Evolutionary conservation across 306 rosid species (phyloP), one percentile per base, ranked within the genome.

Genomic region (Amphicarpaea edgeworthii): DNA sequence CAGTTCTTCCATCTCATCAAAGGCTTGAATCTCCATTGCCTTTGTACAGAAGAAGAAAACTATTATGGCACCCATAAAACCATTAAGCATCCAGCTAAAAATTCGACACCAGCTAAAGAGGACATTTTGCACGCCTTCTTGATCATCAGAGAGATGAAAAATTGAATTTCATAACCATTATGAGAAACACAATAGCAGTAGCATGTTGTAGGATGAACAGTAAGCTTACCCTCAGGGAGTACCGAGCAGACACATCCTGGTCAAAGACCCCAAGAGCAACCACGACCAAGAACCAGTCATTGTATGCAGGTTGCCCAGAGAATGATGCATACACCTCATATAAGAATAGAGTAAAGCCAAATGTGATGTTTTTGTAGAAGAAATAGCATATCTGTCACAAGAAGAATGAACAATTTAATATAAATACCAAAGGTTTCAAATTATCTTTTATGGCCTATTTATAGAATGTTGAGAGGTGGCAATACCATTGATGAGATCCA

Each of bases 81-180:
- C 99, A 66, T 96, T 96, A 54, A 89, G 79, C 98, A 96, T 96
- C 98, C 97, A 93, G 65, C 89, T 79, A 34, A 96, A 68, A 68
- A 96, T 91, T 59, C 99, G 90, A 19, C 83, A 76, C 99, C 99
- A 96, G 85, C 91, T 88, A 85, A 96, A 96, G 50, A 93, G 97
- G 75, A 88, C 64, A 69, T 96, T 96, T 43, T 91, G 90, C 38
- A 93, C 99, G 34, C 99, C 99, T 95, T 95, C 89, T 87, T 91
- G 98, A 62, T 73, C n/a, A 40, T 62, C 26, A 54, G 37, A 45
- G 14, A 17, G 50, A 72, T 65, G 73, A 66, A 62, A 60, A 12
- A 1, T 78, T 60, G 53, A 8, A 55, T 67, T 21, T 73, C 64
- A 12, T 16, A 60, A 65, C 55, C 58, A 76, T 61, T 34, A 42